Conservation (phyloP, 768 basidiomycete species). For the Nevesoporus exiguus region DNA sequence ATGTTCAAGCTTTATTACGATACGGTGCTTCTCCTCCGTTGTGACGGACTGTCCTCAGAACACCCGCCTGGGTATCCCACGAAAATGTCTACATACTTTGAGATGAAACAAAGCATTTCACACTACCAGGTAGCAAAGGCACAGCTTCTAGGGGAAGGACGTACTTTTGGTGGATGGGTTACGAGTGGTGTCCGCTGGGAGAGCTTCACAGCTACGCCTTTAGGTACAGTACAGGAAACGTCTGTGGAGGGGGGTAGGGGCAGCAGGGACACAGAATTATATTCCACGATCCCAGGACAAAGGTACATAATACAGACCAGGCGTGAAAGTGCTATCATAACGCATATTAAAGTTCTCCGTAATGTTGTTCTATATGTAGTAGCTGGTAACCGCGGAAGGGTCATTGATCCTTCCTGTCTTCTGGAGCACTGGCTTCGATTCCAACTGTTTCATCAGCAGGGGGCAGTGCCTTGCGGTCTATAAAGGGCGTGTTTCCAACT, state of each 20-base stretch:
- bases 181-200: slow-evolving; percentile 52
- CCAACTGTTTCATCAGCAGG: slow-evolving; percentile 15
- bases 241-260: neutral
- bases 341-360: slow-evolving; percentile 10
- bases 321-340: slow-evolving; percentile 14
- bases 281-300: slow-evolving; percentile 1
- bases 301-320: slow-evolving; percentile 9
- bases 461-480: slow-evolving; percentile 23
- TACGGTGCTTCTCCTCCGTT: slow-evolving; percentile 17
- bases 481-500: slow-evolving; percentile 34
- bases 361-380: slow-evolving; percentile 8
- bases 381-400: neutral
- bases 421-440: slow-evolving; percentile 8
- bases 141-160: slow-evolving; percentile 39
- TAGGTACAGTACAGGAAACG: slow-evolving; percentile 2
- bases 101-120: slow-evolving; percentile 39
- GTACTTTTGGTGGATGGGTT: slow-evolving; percentile 64
- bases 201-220: slow-evolving; percentile 35
- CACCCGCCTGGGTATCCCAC: slow-evolving; percentile 11
- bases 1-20: slow-evolving; percentile 46
- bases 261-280: neutral
- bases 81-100: slow-evolving; percentile 40
- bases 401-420: slow-evolving; percentile 33
- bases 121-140: slow-evolving; percentile 53
- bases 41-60: slow-evolving; percentile 5